Base-by-base conservation (phyloP, 116 monocot genomes). In the Cymodocea nodosa region DNA sequence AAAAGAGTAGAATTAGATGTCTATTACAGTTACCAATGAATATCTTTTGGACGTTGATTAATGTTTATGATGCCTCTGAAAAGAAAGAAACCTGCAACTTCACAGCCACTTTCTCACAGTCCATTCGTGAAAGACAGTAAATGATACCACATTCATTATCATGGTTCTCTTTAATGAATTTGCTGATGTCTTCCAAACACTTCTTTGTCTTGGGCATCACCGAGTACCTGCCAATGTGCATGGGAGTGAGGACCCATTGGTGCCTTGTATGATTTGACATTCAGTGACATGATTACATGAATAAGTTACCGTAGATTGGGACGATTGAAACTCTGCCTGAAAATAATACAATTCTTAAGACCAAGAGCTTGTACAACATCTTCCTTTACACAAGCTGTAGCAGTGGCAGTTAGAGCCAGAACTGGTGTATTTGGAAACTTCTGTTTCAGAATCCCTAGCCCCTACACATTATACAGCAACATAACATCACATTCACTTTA, bases 361-460 rank as follows among this genome's bases (percentile, higher is more conserved):
- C 92, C 92, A 67, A 98, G 84, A 77, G 92, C 98, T 71, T 89
- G 98, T 57, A 98, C 98, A 73, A 98, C 98, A 84, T 98, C 98
- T 82, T 92, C 98, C 75, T 82, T 92, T 20, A 98, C 98, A 77
- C 92, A 89, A 35, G 82, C 82, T 54, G 98, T 98, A 65, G 98
- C 98, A 72, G 98, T 98, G 71, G 98, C 98, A 61, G 98, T 98
- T 63, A 98, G 65, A 75, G 98, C 98, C 68, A 98, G 61, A 55
- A 98, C 98, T n/a, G 98, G 89, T 35, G 80, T 83, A 34, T 67
- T 75, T 60, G 85, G 84, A 58, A 86, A 98, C 70, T 84, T 98
- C 56, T 89, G 86, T 72, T 98, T 98, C 75, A 98, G 68, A 76
- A 98, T 81, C 51, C 98, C 92, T 68, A 98, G 89, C 16, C 86